phyloP scores from a whole-genome alignment of 2,329 filamentous ascomycete species.

The Lizonia empirigonia region DNA sequence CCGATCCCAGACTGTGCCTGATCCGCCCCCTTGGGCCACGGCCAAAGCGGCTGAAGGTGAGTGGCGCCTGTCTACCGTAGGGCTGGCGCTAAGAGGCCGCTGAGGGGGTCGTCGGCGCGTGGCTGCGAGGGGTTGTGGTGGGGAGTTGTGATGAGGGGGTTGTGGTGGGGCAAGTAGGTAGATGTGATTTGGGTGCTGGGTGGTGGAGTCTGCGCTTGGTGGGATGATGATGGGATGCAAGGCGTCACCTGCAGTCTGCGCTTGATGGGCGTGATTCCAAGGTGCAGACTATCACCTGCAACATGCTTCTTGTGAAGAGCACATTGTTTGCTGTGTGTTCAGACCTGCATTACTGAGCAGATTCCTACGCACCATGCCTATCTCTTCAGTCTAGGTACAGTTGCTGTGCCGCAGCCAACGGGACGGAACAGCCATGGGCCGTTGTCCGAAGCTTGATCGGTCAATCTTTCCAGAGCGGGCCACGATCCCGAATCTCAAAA shows the following conservation, averaged over 20 bases:
- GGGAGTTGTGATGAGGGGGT: constrained; percentile 22
- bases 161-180: no score
- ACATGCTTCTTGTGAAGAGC: not conserved
- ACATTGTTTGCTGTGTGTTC: not conserved
- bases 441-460: constrained; percentile 5
- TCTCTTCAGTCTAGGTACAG: no score
- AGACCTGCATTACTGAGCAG: no score
- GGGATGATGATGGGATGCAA: constrained; percentile 15
- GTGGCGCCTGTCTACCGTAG: constrained; percentile 24
- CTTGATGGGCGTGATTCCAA: no score
- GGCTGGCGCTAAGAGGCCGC: constrained; percentile 35
- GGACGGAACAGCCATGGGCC: constrained; percentile 5
- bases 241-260: no score
- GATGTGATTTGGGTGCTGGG: no score
- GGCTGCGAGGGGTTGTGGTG: constrained; percentile 16
- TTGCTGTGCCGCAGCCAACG: constrained; percentile 7
- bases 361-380: no score
- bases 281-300: not conserved
- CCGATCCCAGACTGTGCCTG: no score
- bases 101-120: no score
- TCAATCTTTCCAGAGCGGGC: not conserved
- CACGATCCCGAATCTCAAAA: not conserved
- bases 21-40: no score
- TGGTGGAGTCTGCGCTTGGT: no score
- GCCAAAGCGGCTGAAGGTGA: no score